Base-by-base conservation (phyloP, 441 rosid genomes). In the Daphne laureola region DNA sequence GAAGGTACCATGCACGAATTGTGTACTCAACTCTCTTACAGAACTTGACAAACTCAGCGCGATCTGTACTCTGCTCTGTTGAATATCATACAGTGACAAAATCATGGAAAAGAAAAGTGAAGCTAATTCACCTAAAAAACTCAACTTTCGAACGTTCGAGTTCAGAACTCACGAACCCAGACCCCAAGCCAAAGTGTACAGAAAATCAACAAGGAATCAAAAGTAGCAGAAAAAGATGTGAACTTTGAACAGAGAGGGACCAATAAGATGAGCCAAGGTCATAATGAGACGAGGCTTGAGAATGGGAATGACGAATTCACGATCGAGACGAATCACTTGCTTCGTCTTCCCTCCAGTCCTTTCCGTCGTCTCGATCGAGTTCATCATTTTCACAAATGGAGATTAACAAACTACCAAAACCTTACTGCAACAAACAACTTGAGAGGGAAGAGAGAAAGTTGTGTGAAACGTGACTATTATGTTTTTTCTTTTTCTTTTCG, bases 1-100 rank as follows among this genome's bases (percentile, higher is more conserved):
- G 80, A 62, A 81, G 83, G 72, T 93, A 93, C 98, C 97, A 93
- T 46, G 98, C 97, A 67, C 98, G 79, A 58, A 93, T 75, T 2
- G 83, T 84, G 76, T 72, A 89, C 74, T 93, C 97, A 13, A 83
- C 79, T 72, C 98, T 77, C 79, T 89, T 81, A 69, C 92, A 85
- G 53, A 93, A 80, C 76, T 80, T 89, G 16, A 84, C 49, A 73
- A 93, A 93, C 74, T 93, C 98, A 0, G 79, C 77, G 54, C 86
- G 70, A 55, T 93, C 95, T 35, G 71, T n/a, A 43, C 69, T 57
- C 25, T 72, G 85, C 25, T 77, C 91, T 88, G 80, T 66, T 45
- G 46, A 35, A 52, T 4, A 57, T 18, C 17, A 52, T 12, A 16
- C 55, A 16, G 35, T n/a, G n/a, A n/a, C n/a, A n/a, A n/a, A n/a